Base-by-base conservation (phyloP, 768 basidiomycete species). In the Phylloporus sp. region DNA sequence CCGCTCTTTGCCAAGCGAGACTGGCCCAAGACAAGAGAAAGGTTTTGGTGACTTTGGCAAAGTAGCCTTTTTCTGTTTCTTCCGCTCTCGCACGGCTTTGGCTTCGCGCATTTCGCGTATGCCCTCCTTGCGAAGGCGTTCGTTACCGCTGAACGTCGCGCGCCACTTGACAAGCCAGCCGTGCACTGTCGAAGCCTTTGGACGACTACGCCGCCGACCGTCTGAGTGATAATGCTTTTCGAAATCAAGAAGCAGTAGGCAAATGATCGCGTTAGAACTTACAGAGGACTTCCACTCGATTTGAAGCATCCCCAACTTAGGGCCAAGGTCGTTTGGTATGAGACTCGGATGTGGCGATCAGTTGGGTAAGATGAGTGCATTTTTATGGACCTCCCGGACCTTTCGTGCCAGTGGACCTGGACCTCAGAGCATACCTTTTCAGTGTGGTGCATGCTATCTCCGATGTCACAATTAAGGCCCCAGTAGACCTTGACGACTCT, bases 101-200 rank as follows among this genome's bases (percentile, higher is more conserved):
- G 85, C 84, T 23, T 75, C 75, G 40, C 69, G 70, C 81, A 87
- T 87, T 65, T 88, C 86, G 42, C 71, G 71, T 62, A 86, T 86
- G 37, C 86, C 86, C 71, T 79, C 78, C 64, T 68, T 75, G 51
- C 84, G 74, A 38, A 83, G 66, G 17, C 53, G 57, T 59, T 86
- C 84, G 58, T 84, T 72, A 28, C 82, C 84, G 26, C 74, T 59
- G 26, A 87, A 69, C 11, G 85, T 86, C 21, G 84, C 86, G 50
- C 85, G 75, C 77, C 81, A 77, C 65, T 87, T 88, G n/a, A 81
- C 79, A 49, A 87, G 69, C 84, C 85, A 88, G 26, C 86, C 86
- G 54, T 88, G 86, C 63, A 85, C 73, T 10, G 76, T 74, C 6
- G 73, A 75, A n/a, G 71, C 59, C 44, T 77, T 81, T 33, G 76